Evolutionary conservation across 306 rosid genomes (phyloP).

Genomic region (Arachis stenosperma): DNA sequence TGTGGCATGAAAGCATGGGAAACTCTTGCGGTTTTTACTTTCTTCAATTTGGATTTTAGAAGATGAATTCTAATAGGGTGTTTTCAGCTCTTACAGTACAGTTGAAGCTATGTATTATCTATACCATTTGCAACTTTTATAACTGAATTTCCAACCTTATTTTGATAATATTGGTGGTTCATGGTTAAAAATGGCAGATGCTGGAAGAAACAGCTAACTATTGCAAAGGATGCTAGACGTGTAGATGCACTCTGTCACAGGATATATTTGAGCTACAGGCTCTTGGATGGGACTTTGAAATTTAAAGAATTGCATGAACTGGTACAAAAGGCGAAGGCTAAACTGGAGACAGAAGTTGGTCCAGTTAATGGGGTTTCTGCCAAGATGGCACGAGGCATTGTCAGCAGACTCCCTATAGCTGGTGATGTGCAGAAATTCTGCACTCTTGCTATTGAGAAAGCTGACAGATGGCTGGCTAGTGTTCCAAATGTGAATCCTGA

Average conservation of each 20-base stretch:
- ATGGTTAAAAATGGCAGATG: constrained; percentile 58
- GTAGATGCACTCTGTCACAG: constrained; percentile 84
- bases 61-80: constrained; percentile 11
- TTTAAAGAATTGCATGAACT: constrained; percentile 75
- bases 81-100: constrained; percentile 14
- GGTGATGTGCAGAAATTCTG: constrained; percentile 82
- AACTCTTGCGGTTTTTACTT: constrained; percentile 20
- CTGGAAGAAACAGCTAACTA: constrained; percentile 87
- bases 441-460: constrained; percentile 85
- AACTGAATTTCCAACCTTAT: constrained; percentile 22
- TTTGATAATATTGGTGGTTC: constrained; percentile 43
- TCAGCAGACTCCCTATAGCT: constrained; percentile 91
- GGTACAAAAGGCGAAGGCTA: constrained; percentile 74
- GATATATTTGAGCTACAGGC: constrained; percentile 82
- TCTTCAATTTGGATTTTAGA: constrained; percentile 23
- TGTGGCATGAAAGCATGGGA: constrained; percentile 20
- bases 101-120: neutral
- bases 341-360: constrained; percentile 87
- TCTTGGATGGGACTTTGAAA: constrained; percentile 79
- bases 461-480: constrained; percentile 69
- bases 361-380: constrained; percentile 80
- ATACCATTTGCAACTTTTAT: constrained; percentile 33
- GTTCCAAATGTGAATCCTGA: constrained; percentile 58
- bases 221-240: constrained; percentile 96
- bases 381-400: constrained; percentile 92